Evolutionary conservation across 208 protist species (phyloP).

Genomic region (Naegleria gruberi): DNA sequence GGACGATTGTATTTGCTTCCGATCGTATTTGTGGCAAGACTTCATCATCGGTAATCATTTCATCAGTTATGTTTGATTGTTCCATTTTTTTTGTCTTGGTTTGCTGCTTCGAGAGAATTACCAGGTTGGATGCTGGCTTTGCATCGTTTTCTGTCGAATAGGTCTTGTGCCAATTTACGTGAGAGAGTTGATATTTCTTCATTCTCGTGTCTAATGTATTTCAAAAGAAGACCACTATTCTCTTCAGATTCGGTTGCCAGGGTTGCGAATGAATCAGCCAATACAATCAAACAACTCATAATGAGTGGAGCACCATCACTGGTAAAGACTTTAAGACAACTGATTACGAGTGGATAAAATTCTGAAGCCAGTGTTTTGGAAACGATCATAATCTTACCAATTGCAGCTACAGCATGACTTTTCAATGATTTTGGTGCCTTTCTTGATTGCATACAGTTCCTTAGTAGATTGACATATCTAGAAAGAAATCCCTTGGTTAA

Average conservation of each 20-base stretch:
- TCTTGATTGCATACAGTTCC: background rate
- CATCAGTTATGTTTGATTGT: too few relatives aligned
- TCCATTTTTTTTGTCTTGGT: too few relatives aligned
- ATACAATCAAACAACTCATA: background rate
- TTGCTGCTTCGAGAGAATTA: too few relatives aligned
- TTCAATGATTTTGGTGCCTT: background rate
- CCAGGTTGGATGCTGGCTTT: background rate
- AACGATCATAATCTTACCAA: background rate
- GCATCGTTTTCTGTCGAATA: background rate
- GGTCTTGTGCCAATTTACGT: background rate
- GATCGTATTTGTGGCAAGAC: too few relatives aligned
- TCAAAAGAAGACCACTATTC: background rate
- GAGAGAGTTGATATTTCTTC: background rate
- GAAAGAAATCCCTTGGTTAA: background rate
- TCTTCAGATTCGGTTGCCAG: background rate
- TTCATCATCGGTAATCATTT: too few relatives aligned
- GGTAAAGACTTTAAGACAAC: background rate
- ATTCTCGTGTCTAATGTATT: background rate
- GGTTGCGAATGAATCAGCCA: background rate
- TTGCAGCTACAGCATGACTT: background rate
- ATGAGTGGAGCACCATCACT: background rate
- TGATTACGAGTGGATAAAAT: background rate
- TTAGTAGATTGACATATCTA: background rate
- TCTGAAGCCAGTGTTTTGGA: background rate
- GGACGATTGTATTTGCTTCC: too few relatives aligned